Evolutionary conservation across 139 green algal species (phyloP), one percentile per base, ranked within the genome.

Genomic region (Chara braunii): DNA sequence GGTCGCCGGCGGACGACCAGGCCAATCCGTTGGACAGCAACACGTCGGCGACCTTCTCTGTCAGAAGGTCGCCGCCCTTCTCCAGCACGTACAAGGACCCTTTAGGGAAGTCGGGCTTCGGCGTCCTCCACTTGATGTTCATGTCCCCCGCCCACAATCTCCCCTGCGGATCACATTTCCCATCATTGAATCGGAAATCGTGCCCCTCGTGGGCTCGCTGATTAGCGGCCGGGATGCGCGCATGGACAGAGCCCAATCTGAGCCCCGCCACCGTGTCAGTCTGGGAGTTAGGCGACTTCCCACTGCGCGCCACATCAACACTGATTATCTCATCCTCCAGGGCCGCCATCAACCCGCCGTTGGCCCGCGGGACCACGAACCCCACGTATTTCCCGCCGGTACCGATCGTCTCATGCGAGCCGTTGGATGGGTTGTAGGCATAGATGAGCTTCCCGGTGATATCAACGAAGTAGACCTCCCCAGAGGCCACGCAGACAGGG

Each of bases 81-180:
- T 34, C 51, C 51, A 34, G 32, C 51, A 60, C 22, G 23, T 1
- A 31, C 12, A 56, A 8, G 26, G 8, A 26, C 45, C 33, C 7
- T 28, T 6, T 28, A 8, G 8, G 51, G 14, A 7, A 11, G 31
- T n/a, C 24, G 7, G 3, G 35, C 58, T 8, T 18, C 18, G 43
- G 36, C n/a, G 50, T 43, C 36, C 65, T 36, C 65, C 65, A 74
- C 7, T 28, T 34, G 18, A 43, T 28, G 36, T 60, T 62, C 65
- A 74, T 74, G 29, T 24, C 58, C 55, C 65, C 65, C 12, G 37
- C 65, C 65, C 63, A 72, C 22, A 72, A 72, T 18, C 63, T 52
- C 22, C 63, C 63, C n/a, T 33, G 2, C 14, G 63, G 63, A 37
- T 72, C 63, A 3, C 63, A 72, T 37, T 72, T 72, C 33, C 55